Evolutionary conservation across 345 rosid genomes (phyloP), one percentile per base, ranked within the genome.

Genomic region (Rubroshorea leprosula): DNA sequence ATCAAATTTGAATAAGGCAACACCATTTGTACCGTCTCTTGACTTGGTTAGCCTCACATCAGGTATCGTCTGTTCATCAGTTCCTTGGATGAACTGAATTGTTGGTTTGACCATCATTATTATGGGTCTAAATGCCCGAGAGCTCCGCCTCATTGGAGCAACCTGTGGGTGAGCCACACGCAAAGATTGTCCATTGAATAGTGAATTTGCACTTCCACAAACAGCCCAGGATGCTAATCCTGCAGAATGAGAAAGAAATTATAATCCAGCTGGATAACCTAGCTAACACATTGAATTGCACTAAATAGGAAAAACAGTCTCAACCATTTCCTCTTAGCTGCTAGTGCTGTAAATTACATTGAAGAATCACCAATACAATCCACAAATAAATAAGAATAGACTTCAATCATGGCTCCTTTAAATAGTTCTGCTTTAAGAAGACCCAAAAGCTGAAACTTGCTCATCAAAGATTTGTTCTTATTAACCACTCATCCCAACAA

Each of bases 1-100:
- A 0, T 81, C 91, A 49, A 93, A 93, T 57, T 43, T 74, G 69
- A 89, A 93, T 51, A 79, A 75, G 12, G 97, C 99, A 67, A 89
- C 39, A 5, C 99, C 99, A 70, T 89, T 93, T 0, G 80, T 64
- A 23, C 97, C 97, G 52, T 89, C 97, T 57, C 80, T 81, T 27
- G 97, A 93, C 59, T 89, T 82, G 51, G 99, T 92, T 54, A 92
- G 80, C 76, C 67, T 84, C 39, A 92, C 87, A 35, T 89, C 95
- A 0, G 97, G 99, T 54, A 84, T 68, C 0, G 94, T 89, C 76
- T 69, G 80, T 62, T 89, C 99, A 68, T 92, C 94, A 1, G 95
- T 86, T 29, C 99, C 99, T 73, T 84, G 90, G 60, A 92, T 78
- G 75, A 92, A 92, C 68, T 92, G 98, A 54, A 89, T 71, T 9